Evolutionary conservation across 2,329 filamentous ascomycete genomes (phyloP).

Genomic region (Hysterium pulicare): DNA sequence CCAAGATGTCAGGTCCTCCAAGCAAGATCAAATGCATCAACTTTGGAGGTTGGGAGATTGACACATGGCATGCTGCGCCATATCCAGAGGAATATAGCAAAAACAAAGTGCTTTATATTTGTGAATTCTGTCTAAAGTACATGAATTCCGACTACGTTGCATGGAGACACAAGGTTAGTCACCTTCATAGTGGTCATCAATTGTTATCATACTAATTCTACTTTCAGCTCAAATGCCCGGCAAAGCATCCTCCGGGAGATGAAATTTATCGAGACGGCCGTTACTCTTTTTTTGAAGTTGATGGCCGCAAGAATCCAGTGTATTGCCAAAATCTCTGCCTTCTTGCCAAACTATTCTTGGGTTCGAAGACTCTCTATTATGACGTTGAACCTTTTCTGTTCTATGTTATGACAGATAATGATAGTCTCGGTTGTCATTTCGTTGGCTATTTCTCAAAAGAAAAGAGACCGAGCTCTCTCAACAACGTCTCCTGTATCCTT

Average conservation of each 20-base stretch:
- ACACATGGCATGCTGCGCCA: conserved; percentile 97
- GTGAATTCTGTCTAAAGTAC: conserved; percentile 98
- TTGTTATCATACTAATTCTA: conserved; percentile 18
- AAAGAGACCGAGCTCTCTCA: conserved; percentile 88
- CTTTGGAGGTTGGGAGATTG: conserved; percentile 95
- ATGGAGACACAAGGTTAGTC: conserved; percentile 77
- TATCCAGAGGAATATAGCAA: conserved; percentile 98
- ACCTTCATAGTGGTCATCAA: neutral
- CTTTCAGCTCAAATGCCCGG: conserved; percentile 71
- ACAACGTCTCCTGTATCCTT: conserved; percentile 96
- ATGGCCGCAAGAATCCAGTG: conserved; percentile 94
- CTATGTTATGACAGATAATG: conserved; percentile 93
- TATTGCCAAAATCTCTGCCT: conserved; percentile 98
- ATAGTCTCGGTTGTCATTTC: conserved; percentile 89
- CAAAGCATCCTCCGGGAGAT: conserved; percentile 94
- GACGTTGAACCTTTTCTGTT: conserved; percentile 97
- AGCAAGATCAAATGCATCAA: conserved; percentile 99
- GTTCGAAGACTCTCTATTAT: conserved; percentile 97
- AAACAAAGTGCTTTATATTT: conserved; percentile 96
- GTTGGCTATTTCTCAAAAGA: conserved; percentile 99
- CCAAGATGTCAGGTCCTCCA: conserved; percentile 77
- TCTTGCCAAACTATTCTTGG: conserved; percentile 93
- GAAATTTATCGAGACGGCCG: conserved; percentile 93
- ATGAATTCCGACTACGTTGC: conserved; percentile 99
- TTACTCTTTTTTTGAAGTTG: conserved; percentile 94